phyloP scores from a whole-genome alignment of 345 rosid genomes.

The Alliaria petiolata region DNA sequence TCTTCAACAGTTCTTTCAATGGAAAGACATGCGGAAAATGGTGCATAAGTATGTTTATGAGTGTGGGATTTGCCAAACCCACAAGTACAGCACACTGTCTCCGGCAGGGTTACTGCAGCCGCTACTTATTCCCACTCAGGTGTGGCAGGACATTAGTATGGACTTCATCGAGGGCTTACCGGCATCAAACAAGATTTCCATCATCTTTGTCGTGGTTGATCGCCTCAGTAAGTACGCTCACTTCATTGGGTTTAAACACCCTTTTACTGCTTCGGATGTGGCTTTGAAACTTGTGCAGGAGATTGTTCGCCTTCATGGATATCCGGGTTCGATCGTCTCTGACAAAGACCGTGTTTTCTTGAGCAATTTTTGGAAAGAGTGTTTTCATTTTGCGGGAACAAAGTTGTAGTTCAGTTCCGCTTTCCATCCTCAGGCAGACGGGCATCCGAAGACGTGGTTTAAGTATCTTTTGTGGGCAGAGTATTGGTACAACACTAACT shows the following conservation, averaged over 20 bases:
- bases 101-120: not conserved
- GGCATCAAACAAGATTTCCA: fast-evolving
- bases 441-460: too few relatives aligned
- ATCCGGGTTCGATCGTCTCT: too few relatives aligned
- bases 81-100: not conserved
- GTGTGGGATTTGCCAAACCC: not conserved
- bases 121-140: not conserved
- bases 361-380: too few relatives aligned
- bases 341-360: too few relatives aligned
- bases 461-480: too few relatives aligned
- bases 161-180: not conserved
- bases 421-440: too few relatives aligned
- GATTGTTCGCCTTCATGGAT: too few relatives aligned
- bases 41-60: not conserved
- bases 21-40: too few relatives aligned
- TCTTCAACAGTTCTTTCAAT: too few relatives aligned
- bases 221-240: not conserved
- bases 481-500: too few relatives aligned
- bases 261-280: not conserved
- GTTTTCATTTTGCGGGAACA: too few relatives aligned
- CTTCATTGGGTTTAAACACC: not conserved
- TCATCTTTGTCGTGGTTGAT: not conserved
- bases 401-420: too few relatives aligned
- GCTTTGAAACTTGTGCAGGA: not conserved
- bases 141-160: not conserved